Conservation (phyloP, 2,329 filamentous ascomycete genomes). For the Colletotrichum sp. region DNA sequence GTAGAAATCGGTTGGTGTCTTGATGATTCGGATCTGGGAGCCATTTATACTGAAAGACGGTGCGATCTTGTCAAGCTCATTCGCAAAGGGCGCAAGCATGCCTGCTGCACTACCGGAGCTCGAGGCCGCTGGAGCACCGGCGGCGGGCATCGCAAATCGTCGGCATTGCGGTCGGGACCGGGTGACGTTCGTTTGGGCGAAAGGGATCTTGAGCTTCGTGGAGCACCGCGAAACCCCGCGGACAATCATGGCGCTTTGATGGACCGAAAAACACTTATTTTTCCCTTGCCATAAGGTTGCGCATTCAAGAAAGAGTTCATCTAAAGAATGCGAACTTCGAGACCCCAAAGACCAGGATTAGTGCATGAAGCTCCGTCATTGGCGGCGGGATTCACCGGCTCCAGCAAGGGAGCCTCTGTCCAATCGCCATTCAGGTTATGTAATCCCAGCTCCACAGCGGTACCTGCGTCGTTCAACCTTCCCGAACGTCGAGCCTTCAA, state of each 20-base stretch:
- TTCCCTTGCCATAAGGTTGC: not conserved
- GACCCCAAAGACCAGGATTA: not conserved
- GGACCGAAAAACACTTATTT: not conserved
- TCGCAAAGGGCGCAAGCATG: constrained; percentile 59
- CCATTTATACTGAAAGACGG: constrained; percentile 89
- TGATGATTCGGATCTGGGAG: constrained; percentile 79
- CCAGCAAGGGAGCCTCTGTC: not conserved
- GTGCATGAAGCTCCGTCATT: constrained; percentile 23
- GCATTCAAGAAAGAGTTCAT: not conserved
- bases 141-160: constrained; percentile 19
- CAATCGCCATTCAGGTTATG: constrained; percentile 15
- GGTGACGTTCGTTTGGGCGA: constrained; percentile 1
- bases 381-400: constrained; percentile 15
- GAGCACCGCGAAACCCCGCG: constrained; percentile 36
- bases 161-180: constrained; percentile 20
- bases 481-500: constrained; percentile 18
- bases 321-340: constrained; percentile 1
- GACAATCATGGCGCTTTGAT: constrained; percentile 35
- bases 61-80: constrained; percentile 85
- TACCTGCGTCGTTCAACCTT: constrained; percentile 15
- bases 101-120: constrained; percentile 37
- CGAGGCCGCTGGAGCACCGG: constrained; percentile 13
- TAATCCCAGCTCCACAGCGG: constrained; percentile 5
- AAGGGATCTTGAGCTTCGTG: constrained; percentile 25
- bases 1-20: constrained; percentile 89